phyloP scores from a whole-genome alignment of 306 rosid genomes.

The Vachellia collinsii region DNA sequence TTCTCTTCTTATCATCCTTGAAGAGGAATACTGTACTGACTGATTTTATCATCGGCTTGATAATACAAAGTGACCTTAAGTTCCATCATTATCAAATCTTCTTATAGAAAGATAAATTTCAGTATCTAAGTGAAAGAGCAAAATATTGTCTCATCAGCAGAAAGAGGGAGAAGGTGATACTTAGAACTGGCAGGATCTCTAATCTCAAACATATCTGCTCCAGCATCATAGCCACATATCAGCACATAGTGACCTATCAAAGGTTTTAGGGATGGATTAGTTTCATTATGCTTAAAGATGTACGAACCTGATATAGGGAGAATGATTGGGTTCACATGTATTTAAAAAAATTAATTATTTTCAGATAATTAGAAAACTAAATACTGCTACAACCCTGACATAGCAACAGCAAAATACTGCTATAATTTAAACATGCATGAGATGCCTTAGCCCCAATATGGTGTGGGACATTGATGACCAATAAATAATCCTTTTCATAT shows the following conservation, averaged over 20 bases:
- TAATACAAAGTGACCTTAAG: too few species aligned
- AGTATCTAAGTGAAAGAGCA: not conserved
- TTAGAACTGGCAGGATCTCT: conserved; percentile 93
- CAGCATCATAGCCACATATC: conserved; percentile 90
- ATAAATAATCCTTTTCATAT: not conserved
- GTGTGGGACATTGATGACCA: not conserved
- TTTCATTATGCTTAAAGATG: conserved; percentile 27
- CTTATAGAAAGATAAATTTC: not conserved
- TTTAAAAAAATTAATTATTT: not conserved
- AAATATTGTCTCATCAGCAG: conserved; percentile 26
- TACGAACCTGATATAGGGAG: not conserved
- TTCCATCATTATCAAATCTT: conserved; percentile 17
- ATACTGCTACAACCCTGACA: not conserved
- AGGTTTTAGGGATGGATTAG: conserved; percentile 31
- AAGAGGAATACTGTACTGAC: too few species aligned
- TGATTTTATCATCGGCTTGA: too few species aligned
- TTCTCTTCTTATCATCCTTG: too few species aligned
- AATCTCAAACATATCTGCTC: conserved; percentile 91
- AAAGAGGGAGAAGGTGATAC: conserved; percentile 47
- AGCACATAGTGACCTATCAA: conserved; percentile 84
- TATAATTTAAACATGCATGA: not conserved
- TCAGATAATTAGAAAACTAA: conserved; percentile 7
- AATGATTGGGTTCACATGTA: not conserved
- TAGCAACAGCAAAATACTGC: not conserved
- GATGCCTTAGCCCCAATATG: not conserved